Evolutionary conservation across 2,329 filamentous ascomycete species (phyloP).

Genomic region (Scopulariopsis brevicaulis): DNA sequence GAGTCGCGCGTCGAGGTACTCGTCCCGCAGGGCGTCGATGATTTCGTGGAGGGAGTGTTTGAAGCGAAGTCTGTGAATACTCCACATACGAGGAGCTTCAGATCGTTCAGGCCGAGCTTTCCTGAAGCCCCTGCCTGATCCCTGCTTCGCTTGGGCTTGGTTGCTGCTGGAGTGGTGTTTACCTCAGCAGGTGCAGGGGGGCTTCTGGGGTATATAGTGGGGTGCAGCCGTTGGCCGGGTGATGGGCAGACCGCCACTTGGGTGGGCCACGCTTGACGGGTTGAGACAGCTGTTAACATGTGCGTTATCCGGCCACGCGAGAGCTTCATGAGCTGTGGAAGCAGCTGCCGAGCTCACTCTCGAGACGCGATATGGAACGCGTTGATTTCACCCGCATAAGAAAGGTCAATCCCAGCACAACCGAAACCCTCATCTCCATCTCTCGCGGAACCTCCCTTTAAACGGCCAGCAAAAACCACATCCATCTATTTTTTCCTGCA

Average conservation of each 20-base stretch:
- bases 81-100: constrained; percentile 1
- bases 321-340: not conserved
- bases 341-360: not conserved
- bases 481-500: not conserved
- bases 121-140: not conserved
- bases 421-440: not conserved
- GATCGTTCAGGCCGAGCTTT: not conserved
- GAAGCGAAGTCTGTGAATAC: constrained; percentile 6
- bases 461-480: not conserved
- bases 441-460: not conserved
- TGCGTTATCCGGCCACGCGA: not conserved
- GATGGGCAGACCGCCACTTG: not conserved
- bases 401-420: not conserved
- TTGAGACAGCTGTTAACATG: not conserved
- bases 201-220: not conserved
- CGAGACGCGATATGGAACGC: constrained; percentile 6
- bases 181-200: constrained; percentile 1
- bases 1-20: constrained; percentile 27
- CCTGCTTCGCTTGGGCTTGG: not conserved
- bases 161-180: not conserved
- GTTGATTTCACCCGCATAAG: constrained; percentile 6
- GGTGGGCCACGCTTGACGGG: not conserved
- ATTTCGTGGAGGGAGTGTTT: constrained; percentile 27
- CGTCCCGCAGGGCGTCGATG: constrained; percentile 2
- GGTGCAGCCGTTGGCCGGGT: not conserved